Evolutionary conservation across 2,329 filamentous ascomycete genomes (phyloP), one percentile per base, ranked within the genome.

Genomic region (Penicillium sp.): DNA sequence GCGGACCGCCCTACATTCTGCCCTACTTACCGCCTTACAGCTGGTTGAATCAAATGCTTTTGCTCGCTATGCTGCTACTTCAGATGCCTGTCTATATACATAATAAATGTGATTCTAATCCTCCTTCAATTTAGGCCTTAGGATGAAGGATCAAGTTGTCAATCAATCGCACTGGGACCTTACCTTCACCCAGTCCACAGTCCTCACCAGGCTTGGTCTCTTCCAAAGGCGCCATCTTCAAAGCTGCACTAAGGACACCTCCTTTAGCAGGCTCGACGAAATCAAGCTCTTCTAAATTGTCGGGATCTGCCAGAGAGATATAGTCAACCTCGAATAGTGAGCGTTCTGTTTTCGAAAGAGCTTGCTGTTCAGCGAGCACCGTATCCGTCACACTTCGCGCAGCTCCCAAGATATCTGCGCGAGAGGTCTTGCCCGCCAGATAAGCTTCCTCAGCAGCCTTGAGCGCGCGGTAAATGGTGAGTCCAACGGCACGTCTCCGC

Each of bases 211-310:
- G 78, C 49, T 80, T 82, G 1, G 88, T 81, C 51, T 85, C 82
- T 70, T 96, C 90, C 1, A 96, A 79, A 0, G 92, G 90, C 46
- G 91, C 72, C 89, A 99, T 96, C 77, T 91, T 95, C 57, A 99
- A 80, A 0, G 95, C 95, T 3, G 91, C 92, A 71, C 93, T 98
- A 56, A 99, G 75, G 35, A 99, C 89, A 0, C 89, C 93, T 1
- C 93, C 93, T 62, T 80, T 85, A 0, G 77, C 75, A 0, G 83
- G 80, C 68, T 96, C 90, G 2, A 98, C 83, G 13, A 77, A 72
- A 0, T 89, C 82, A 1, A 96, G 68, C 76, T 98, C 93, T 59
- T 90, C 84, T 78, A 99, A 85, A 0, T 88, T 89, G 9, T 91
- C 86, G 1, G 92, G 90, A 67, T 98, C 92, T 0, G 93, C 90